Conservation (phyloP, 129 eudicot genomes). For the Smallanthus sonchifolius region DNA sequence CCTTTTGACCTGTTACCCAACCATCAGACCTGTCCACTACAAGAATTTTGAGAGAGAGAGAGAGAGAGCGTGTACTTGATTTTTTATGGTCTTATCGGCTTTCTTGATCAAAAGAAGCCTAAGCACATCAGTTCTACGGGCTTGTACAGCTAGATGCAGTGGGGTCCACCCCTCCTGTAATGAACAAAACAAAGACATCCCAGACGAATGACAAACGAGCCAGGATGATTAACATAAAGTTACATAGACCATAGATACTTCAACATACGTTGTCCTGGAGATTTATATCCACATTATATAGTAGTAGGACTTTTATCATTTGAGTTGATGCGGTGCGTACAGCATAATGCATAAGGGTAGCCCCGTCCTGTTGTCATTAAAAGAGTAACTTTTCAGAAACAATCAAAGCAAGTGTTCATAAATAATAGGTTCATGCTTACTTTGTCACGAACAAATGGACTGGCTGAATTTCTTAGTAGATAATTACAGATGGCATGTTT, state of each 20-base stretch:
- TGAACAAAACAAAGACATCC: constrained; percentile 1
- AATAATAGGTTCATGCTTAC: constrained; percentile 39
- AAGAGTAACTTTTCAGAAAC: neutral
- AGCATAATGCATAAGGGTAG: constrained; percentile 96
- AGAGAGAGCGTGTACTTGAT: constrained; percentile 44
- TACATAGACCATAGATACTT: neutral
- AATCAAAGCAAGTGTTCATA: neutral
- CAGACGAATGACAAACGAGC: neutral
- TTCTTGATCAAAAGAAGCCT: constrained; percentile 82
- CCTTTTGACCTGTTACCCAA: neutral
- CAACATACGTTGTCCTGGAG: constrained; percentile 73
- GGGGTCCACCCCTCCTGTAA: constrained; percentile 96
- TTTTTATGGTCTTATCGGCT: constrained; percentile 70
- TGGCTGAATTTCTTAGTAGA: constrained; percentile 88
- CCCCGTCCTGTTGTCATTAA: constrained; percentile 64
- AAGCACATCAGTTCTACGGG: constrained; percentile 87
- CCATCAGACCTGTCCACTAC: neutral
- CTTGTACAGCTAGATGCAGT: constrained; percentile 89
- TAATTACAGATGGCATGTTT: constrained; percentile 80
- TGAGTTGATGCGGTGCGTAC: constrained; percentile 72
- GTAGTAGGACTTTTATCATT: constrained; percentile 74
- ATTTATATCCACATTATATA: constrained; percentile 89
- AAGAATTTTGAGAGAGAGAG: constrained; percentile 3
- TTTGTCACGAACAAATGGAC: constrained; percentile 82
- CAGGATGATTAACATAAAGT: neutral